These are phyloP conservation scores for Rhodotorula sp. DNA, from an alignment of 1,284 basidiomycete genomes.

Conservation along the genomic window DNA sequence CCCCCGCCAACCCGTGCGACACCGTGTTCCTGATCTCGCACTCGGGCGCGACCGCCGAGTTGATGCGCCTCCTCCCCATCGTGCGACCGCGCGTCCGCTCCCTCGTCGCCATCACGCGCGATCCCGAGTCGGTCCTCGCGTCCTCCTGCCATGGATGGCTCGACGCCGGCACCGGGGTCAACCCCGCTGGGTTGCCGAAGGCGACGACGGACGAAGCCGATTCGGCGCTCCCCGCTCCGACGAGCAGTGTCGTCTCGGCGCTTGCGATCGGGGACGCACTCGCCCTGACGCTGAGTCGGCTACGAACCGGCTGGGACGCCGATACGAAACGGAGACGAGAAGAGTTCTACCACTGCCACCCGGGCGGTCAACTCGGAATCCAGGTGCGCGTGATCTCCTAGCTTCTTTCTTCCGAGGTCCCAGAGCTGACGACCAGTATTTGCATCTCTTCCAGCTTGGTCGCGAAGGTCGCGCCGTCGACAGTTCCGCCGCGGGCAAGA, in stretches of 20 bases:
- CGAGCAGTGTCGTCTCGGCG: slow-evolving; percentile 49
- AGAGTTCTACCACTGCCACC: slow-evolving; percentile 49
- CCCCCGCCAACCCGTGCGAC: slow-evolving; percentile 42
- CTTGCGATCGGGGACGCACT: slow-evolving; percentile 51
- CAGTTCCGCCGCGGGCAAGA: no score
- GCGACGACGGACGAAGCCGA: slow-evolving; percentile 44
- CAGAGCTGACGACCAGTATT: neutral
- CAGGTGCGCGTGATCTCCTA: slow-evolving; percentile 11
- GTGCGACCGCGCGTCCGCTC: slow-evolving; percentile 46
- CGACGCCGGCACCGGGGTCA: slow-evolving; percentile 45
- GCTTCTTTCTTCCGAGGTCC: neutral
- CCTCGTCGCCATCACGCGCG: slow-evolving; percentile 49
- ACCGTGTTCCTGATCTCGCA: slow-evolving; percentile 50
- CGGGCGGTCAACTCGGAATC: slow-evolving; percentile 49
- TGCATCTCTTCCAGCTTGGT: slow-evolving; percentile 21
- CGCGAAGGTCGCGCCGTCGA: slow-evolving; percentile 34
- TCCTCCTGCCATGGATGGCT: slow-evolving; percentile 48
- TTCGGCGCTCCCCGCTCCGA: slow-evolving; percentile 48
- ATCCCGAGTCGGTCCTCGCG: slow-evolving; percentile 47
- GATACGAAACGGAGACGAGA: slow-evolving; percentile 39
- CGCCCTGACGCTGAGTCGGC: slow-evolving; percentile 43
- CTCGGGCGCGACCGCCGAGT: slow-evolving; percentile 50
- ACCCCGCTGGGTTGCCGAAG: slow-evolving; percentile 25
- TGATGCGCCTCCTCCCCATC: slow-evolving; percentile 49
- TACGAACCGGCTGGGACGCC: slow-evolving; percentile 41